Evolutionary conservation across 1,284 basidiomycete species (phyloP).

Genomic region (Wolfiporia cocos): DNA sequence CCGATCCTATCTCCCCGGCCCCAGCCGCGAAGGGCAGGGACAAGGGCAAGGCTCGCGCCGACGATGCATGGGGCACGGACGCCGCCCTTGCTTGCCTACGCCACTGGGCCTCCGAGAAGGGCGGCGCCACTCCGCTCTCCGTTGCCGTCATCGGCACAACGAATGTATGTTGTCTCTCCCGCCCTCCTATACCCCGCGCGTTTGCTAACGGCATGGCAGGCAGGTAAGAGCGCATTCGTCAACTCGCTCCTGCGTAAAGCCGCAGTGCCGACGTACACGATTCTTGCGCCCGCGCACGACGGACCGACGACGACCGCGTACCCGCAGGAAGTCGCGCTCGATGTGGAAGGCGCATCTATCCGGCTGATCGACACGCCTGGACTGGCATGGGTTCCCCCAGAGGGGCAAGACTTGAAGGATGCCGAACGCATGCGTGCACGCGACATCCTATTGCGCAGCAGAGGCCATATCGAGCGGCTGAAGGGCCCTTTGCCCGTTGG

Average conservation of each 20-base stretch:
- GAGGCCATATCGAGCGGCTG: slow-evolving; percentile 84
- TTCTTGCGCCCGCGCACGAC: slow-evolving; percentile 40
- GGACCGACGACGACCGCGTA: slow-evolving; percentile 67
- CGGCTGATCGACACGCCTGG: slow-evolving; percentile 83
- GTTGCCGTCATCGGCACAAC: slow-evolving; percentile 74
- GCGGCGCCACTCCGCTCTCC: slow-evolving; percentile 39
- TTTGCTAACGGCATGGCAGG: too few species aligned
- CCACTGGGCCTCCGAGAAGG: slow-evolving; percentile 40
- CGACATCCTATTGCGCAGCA: slow-evolving; percentile 74
- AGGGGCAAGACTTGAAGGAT: slow-evolving; percentile 36
- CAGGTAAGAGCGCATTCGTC: slow-evolving; percentile 79
- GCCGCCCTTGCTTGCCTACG: slow-evolving; percentile 40
- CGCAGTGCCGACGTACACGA: slow-evolving; percentile 58
- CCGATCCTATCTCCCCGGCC: too few species aligned
- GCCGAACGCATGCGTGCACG: slow-evolving; percentile 45
- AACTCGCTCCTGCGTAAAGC: slow-evolving; percentile 63
- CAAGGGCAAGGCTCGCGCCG: slow-evolving; percentile 36
- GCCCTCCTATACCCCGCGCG: slow-evolving; percentile 1
- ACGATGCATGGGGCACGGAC: slow-evolving; percentile 57
- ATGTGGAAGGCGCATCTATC: slow-evolving; percentile 40
- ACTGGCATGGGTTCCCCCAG: slow-evolving; percentile 49
- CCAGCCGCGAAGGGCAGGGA: slow-evolving; percentile 30
- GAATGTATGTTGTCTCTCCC: slow-evolving; percentile 40
- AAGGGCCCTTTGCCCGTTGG: slow-evolving; percentile 80
- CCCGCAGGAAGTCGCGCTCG: slow-evolving; percentile 56